Conservation (phyloP, 495 filamentous ascomycete species). For the Xylaria grammica region DNA sequence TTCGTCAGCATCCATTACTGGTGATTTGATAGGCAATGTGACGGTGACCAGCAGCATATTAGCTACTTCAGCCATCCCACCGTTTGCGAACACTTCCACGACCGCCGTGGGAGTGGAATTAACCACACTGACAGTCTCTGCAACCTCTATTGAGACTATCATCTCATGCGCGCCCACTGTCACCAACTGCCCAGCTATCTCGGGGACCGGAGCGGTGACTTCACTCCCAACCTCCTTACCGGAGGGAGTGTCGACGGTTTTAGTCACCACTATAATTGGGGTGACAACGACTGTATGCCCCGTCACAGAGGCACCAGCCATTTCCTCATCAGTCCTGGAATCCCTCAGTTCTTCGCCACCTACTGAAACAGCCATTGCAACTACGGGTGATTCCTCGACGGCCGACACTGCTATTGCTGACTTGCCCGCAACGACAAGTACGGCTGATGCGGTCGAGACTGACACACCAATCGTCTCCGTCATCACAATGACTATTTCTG, state of each 20-base stretch:
- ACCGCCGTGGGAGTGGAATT: slow-evolving; percentile 15
- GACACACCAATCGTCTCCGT: slow-evolving; percentile 14
- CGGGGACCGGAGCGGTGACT: slow-evolving; percentile 26
- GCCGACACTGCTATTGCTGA: slow-evolving; percentile 1
- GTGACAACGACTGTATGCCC: slow-evolving; percentile 39
- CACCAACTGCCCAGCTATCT: slow-evolving; percentile 28
- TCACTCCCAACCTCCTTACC: slow-evolving; percentile 23
- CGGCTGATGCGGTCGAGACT: neutral
- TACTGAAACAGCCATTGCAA: slow-evolving; percentile 1
- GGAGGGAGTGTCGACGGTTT: slow-evolving; percentile 29
- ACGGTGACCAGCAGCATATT: neutral
- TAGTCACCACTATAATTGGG: slow-evolving; percentile 33
- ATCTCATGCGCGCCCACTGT: slow-evolving; percentile 33
- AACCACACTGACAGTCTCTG: slow-evolving; percentile 33
- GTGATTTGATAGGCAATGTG: neutral
- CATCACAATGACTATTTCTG: slow-evolving; percentile 24
- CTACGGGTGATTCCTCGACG: neutral
- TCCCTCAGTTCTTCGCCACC: slow-evolving; percentile 24
- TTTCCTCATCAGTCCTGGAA: slow-evolving; percentile 33
- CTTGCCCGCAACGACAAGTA: neutral
- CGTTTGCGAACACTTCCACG: slow-evolving; percentile 26
- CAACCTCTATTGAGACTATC: slow-evolving; percentile 31
- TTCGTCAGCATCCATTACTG: neutral
- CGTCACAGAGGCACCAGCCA: slow-evolving; percentile 29
- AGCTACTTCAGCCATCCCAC: neutral